Base-by-base conservation (phyloP, 805 yeast species). In the Isabelozyma gotoi region DNA sequence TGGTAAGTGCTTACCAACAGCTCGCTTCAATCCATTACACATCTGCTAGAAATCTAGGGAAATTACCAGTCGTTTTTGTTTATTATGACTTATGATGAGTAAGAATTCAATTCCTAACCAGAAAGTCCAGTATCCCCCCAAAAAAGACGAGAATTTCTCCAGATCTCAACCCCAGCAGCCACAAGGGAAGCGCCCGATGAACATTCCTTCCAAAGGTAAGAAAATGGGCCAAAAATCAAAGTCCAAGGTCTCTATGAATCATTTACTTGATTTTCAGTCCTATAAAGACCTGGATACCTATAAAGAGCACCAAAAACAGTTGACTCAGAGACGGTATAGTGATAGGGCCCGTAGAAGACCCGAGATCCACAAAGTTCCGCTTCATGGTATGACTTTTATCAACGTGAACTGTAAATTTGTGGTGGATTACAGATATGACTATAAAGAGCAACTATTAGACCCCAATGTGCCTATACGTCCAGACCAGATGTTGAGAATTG, bases 391-490 rank as follows among this genome's bases (percentile, higher is more conserved):
- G 65, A 69, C 78, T 3, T 86, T 81, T 51, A 84, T 89, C 45
- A 94, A 92, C 59, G 92, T 90, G 16, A 85, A 86, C 59, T 91
- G 85, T 59, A 80, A 88, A 52, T 85, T 94, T 55, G 77, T 92
- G 15, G 86, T 92, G n/a, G 86, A 88, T 52, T 72, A 78, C 39
- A 59, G 81, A 33, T 71, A 75, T 33, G 76, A 77, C 36, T 85
- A 80, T 55, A 59, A 67, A 19, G 67, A 78, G 7, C 92, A 87
- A 57, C 67, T 74, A 35, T 49, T 77, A 16, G 92, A 89, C 57
- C 94, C 97, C 1, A 89, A 88, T 57, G 61, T 80, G n/a, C 84
- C 87, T 0, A 68, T 92, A 2, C 78, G 83, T 12, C 74, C 78
- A 46, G 70, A 72, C 3, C 72, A 78, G 32, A 81, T 94, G 4